A percentile compares a stretch with the other conserved stretches of the same genome.
These are phyloP conservation scores for Syzygium oleosum DNA, from an alignment of 345 rosid species.

Conservation along the genomic window DNA sequence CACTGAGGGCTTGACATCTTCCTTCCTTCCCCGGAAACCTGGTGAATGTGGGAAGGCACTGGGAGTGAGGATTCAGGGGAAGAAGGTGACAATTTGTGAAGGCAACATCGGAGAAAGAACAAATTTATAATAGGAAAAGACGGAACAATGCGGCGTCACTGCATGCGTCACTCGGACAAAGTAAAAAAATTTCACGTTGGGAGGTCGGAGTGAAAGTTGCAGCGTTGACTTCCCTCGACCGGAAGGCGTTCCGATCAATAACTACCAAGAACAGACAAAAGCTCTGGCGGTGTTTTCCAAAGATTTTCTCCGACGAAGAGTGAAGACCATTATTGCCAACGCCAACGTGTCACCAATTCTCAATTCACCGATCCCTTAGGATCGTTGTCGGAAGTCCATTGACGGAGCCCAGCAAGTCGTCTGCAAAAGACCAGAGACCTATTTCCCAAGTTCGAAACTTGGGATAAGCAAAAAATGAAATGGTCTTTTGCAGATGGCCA, in stretches of 20 bases:
- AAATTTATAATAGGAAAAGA: background rate
- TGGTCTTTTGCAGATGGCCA: background rate
- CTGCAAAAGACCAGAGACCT: background rate
- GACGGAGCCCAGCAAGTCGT: background rate
- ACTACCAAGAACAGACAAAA: background rate
- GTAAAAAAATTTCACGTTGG: too few relatives aligned
- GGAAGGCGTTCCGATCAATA: background rate
- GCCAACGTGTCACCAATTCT: background rate
- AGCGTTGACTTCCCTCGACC: background rate
- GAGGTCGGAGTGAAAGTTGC: background rate
- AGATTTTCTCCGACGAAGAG: background rate
- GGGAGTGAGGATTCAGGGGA: background rate
- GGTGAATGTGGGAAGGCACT: background rate
- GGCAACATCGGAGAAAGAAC: background rate
- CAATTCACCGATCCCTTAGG: background rate
- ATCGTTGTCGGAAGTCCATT: background rate
- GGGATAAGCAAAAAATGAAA: background rate
- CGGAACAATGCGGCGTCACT: background rate
- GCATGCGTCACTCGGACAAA: background rate
- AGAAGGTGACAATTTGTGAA: background rate
- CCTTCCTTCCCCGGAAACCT: background rate
- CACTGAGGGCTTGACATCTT: conserved; percentile 71
- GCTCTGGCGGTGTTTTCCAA: background rate
- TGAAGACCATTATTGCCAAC: background rate
- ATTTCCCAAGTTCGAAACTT: background rate